phyloP scores from a whole-genome alignment of 345 rosid genomes.

The Barbarea vulgaris region DNA sequence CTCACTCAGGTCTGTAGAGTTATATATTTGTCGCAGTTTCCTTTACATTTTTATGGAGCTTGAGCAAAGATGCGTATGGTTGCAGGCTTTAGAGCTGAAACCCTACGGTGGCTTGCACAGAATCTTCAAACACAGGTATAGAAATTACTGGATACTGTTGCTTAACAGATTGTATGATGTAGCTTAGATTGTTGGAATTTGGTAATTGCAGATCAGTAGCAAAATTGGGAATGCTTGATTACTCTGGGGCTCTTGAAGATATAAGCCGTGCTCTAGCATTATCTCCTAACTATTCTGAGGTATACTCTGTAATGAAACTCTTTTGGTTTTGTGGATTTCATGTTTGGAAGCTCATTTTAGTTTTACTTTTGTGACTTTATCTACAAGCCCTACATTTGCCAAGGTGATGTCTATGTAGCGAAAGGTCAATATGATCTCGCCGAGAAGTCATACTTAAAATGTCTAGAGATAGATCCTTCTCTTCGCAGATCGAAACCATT shows the following conservation, averaged over 20 bases:
- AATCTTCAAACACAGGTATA: constrained; percentile 70
- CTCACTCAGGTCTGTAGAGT: constrained; percentile 59
- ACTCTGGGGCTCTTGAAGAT: constrained; percentile 77
- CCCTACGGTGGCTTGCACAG: constrained; percentile 77
- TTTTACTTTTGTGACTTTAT: background rate
- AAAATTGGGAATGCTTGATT: constrained; percentile 64
- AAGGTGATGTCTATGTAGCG: constrained; percentile 78
- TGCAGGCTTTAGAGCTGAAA: constrained; percentile 71
- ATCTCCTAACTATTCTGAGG: constrained; percentile 68
- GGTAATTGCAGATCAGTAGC: constrained; percentile 55
- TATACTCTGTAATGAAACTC: constrained; percentile 23
- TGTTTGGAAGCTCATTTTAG: background rate
- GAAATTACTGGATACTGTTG: background rate
- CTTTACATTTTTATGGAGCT: constrained; percentile 7
- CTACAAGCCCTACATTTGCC: constrained; percentile 65
- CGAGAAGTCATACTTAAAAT: constrained; percentile 59
- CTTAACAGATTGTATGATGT: background rate
- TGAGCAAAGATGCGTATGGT: constrained; percentile 16
- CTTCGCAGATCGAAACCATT: constrained; percentile 73
- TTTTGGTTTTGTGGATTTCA: background rate
- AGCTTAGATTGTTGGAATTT: constrained; percentile 7
- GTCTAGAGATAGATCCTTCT: constrained; percentile 70
- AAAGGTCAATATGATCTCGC: constrained; percentile 68
- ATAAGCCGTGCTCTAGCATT: constrained; percentile 52
- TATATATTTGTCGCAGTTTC: background rate